Base-by-base conservation (phyloP, 345 rosid species). In the Citrus australasica region DNA sequence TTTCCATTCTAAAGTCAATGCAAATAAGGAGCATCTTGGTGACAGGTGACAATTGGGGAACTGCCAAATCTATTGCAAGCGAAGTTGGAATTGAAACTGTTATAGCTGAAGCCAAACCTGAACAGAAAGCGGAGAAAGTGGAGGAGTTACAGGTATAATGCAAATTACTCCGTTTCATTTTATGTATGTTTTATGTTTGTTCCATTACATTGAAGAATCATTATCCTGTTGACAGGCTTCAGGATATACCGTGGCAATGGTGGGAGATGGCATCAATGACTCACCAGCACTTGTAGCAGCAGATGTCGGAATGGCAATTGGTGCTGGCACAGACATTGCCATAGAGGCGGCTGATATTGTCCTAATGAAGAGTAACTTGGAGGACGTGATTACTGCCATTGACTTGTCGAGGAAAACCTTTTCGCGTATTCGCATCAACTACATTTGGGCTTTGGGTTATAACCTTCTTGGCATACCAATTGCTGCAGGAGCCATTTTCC, bases 21-120 rank as follows among this genome's bases (percentile, higher is more conserved):
- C 82, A 87, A 22, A 89, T 95, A 62, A 78, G 67, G 81, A 93
- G 94, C 89, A 89, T 96, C 73, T 88, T 96, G 93, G 98, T 91
- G 28, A 96, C 99, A 0, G 99, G 99, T 82, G 99, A 96, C 70
- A 96, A 93, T 73, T 89, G 94, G 99, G 99, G 98, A 71, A 96
- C 98, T 48, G 99, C 99, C 10, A 88, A 86, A 71, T 91, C 98
- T 64, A 89, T 96, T 76, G 95, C 98, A 53, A 68, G 79, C 76
- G 91, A 93, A 82, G 97, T 94, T 0, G 97, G 99, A 67, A 93
- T 96, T 2, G 93, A 90, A 64, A 83, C 87, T 33, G 91, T 92
- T 13, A 79, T 92, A 2, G 98, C 99, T 19, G 97, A 93, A 87
- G 94, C 98, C 78, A 92, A 84, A 78, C 99, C 99, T 1, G 97